Percentiles rank a stretch among this genome's conserved stretches.
Evolutionary conservation across 2,329 filamentous ascomycete genomes (phyloP).

Genomic region (Harringtonia lauricola): DNA sequence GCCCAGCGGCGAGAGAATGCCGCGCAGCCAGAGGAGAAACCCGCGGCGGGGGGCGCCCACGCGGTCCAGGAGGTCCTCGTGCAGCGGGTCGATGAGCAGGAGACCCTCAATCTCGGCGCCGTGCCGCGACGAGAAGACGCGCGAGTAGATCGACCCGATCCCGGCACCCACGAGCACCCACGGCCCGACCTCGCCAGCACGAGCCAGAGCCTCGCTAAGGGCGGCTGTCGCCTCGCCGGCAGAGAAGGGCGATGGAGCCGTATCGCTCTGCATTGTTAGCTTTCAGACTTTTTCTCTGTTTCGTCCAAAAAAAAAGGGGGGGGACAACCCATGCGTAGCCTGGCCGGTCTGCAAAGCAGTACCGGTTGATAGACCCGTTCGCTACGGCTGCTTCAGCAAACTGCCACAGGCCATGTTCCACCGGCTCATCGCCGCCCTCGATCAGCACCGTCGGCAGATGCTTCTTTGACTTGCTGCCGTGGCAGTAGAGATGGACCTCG

Average conservation of each 20-base stretch:
- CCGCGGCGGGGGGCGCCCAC: slow-evolving; percentile 59
- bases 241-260: slow-evolving; percentile 84
- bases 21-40: slow-evolving; percentile 77
- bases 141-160: slow-evolving; percentile 77
- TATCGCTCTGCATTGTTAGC: slow-evolving; percentile 47
- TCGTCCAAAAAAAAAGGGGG: too few relatives aligned
- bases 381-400: slow-evolving; percentile 66
- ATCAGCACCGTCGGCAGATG: slow-evolving; percentile 70
- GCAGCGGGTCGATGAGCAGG: slow-evolving; percentile 76
- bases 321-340: slow-evolving; percentile 61
- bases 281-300: too few relatives aligned
- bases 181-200: slow-evolving; percentile 72
- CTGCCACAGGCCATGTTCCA: slow-evolving; percentile 68
- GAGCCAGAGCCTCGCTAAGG: slow-evolving; percentile 73
- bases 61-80: slow-evolving; percentile 70
- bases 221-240: slow-evolving; percentile 88
- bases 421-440: slow-evolving; percentile 70
- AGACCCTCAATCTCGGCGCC: slow-evolving; percentile 63
- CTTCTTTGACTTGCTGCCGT: slow-evolving; percentile 56
- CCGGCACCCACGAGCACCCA: slow-evolving; percentile 84
- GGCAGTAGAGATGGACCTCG: slow-evolving; percentile 73
- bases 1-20: slow-evolving; percentile 77
- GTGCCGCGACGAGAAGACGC: slow-evolving; percentile 83
- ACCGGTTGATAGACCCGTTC: slow-evolving; percentile 75
- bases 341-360: slow-evolving; percentile 92